Conservation (phyloP, 2,329 filamentous ascomycete genomes). For the Beauveria australis region DNA sequence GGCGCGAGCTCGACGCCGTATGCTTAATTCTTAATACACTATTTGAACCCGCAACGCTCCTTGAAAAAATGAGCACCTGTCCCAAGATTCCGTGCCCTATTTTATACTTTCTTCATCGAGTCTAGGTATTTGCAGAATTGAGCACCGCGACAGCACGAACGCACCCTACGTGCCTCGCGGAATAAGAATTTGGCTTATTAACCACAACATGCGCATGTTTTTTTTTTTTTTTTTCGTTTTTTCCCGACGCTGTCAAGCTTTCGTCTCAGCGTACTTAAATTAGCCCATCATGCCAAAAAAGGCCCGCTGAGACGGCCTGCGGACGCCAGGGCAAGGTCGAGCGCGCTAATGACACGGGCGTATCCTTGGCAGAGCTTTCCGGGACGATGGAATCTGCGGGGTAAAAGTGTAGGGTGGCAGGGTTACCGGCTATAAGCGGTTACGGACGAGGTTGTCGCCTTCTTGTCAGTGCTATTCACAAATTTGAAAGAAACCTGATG, state of each 20-base stretch:
- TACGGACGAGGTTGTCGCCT: too few relatives aligned
- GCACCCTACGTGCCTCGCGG: not conserved
- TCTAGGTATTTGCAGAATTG: not conserved
- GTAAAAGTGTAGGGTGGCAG: too few relatives aligned
- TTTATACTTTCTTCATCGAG: not conserved
- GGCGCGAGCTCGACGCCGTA: not conserved
- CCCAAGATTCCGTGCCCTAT: not conserved
- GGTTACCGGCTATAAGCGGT: too few relatives aligned
- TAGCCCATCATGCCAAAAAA: not conserved
- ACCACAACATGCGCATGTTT: not conserved
- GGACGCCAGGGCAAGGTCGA: not conserved
- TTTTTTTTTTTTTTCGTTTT: not conserved
- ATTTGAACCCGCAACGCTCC: not conserved
- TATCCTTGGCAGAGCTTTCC: slow-evolving; percentile 1
- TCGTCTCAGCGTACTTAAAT: not conserved
- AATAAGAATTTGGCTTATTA: not conserved
- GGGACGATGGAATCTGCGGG: not conserved
- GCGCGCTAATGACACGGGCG: not conserved
- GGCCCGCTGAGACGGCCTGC: not conserved
- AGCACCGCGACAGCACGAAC: not conserved
- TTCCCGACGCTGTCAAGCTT: not conserved
- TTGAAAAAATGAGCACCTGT: not conserved
- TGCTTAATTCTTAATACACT: not conserved
- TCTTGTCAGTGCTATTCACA: too few relatives aligned
- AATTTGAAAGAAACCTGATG: too few relatives aligned